Base-by-base conservation (phyloP, 768 basidiomycete species). In the Suillus paluster region DNA sequence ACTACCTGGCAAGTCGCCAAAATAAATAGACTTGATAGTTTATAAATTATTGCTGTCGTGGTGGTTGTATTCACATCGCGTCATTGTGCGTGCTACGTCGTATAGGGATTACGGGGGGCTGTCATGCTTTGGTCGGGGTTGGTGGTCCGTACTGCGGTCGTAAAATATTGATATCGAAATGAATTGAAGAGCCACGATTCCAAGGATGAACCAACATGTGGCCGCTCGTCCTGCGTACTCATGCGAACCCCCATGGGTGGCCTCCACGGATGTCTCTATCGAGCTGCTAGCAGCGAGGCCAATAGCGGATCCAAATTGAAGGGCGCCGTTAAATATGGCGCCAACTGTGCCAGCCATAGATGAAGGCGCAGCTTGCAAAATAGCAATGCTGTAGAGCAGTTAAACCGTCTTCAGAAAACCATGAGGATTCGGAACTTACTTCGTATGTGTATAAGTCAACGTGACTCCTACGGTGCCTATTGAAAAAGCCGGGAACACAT, bases 281-380 rank as follows among this genome's bases (percentile, higher is more conserved):
- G 82, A 80, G 34, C 70, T 79, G 27, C 84, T 77, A 25, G 78
- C 77, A 17, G 85, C 81, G 34, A 83, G 71, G 21, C 82, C 83
- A 21, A 83, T 73, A 5, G 85, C 85, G 11, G 78, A 78, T 36
- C 84, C 83, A 60, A 84, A 72, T 68, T 86, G 83, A 1, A 85
- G 77, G 12, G 82, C 81, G 34, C 79, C 78, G 62, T 83, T 84
- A 75, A 84, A 84, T 39, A 86, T 80, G 17, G 85, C 85, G n/a
- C 83, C 83, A 14, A 84, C 78, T 5, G 80, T 82, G 42, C 86
- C 85, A 6, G 83, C 77, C 67, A 82, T 79, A 21, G 76, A 74
- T 11, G 80, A 60, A 4, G 84, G 84, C 7, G 78, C 79, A 44
- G 77, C 77, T 60, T 76, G 78, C 70, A 86, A 80, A 48, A 85